Conservation (phyloP, 1,284 basidiomycete species). For the Austroboletus niveus region DNA sequence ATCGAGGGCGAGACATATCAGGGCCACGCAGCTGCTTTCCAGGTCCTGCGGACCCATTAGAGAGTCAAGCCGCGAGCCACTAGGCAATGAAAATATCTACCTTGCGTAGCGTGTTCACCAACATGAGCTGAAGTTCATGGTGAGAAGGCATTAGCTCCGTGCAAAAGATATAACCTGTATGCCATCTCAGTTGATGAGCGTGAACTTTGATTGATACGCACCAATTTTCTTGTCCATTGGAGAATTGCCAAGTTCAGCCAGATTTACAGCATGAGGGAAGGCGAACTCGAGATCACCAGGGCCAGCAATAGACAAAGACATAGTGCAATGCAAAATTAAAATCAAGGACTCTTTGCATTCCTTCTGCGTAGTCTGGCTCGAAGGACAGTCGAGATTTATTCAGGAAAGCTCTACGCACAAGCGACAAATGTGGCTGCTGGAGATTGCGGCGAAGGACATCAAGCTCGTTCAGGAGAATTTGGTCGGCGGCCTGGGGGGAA, state of each 20-base stretch:
- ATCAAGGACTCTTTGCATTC: conserved; percentile 61
- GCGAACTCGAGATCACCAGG: conserved; percentile 58
- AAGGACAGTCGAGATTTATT: conserved; percentile 3
- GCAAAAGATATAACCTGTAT: conserved; percentile 72
- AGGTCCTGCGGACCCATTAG: conserved; percentile 50
- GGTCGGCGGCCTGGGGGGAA: conserved; percentile 55
- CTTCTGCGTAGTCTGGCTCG: conserved; percentile 38
- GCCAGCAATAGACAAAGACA: conserved; percentile 43
- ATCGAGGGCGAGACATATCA: conserved; percentile 71
- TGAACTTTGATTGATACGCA: conserved; percentile 26
- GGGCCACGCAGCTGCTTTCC: conserved; percentile 49
- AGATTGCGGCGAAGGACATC: conserved; percentile 52
- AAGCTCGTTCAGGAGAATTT: conserved; percentile 55
- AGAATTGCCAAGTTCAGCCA: conserved; percentile 63
- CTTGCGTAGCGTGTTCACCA: conserved; percentile 80
- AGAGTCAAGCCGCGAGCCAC: neutral
- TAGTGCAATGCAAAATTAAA: conserved; percentile 65
- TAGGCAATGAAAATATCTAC: conserved; percentile 33
- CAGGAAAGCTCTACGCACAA: conserved; percentile 41
- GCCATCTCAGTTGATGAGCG: neutral
- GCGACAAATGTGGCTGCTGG: conserved; percentile 43
- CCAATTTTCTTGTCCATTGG: conserved; percentile 70
- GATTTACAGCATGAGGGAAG: conserved; percentile 65
- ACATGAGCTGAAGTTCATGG: conserved; percentile 75
- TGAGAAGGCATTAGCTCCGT: conserved; percentile 61